Evolutionary conservation across 73 alveolate genomes (phyloP), one percentile per base, ranked within the genome.

Genomic region (Paramecium tetraurelia): DNA sequence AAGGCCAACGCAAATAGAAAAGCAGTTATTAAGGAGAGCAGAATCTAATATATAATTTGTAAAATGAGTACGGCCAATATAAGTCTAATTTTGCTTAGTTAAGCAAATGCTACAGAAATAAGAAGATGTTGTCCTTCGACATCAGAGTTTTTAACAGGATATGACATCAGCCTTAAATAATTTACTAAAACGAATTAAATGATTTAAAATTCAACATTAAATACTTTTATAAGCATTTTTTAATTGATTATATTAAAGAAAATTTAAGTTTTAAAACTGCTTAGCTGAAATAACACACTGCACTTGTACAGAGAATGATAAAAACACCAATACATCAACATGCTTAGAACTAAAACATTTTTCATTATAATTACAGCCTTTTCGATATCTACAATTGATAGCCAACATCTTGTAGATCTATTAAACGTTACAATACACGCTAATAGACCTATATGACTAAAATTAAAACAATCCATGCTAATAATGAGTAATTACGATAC

Each of bases 81-180:
- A 5, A 75, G 58, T 41, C 88, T 31, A 10, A 38, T 2, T 75
- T 75, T 75, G 16, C 36, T 22, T 7, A 75, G 27, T 75, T 35
- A 22, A 33, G 20, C 88, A 11, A 59, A 59, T 14, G 68, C 6
- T 7, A 75, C 68, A 31, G 10, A 22, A 7, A 11, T 2, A 29
- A 75, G 18, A 40, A 58, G 12, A 75, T 75, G 88, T 35, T 75
- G 43, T 8, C 88, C 88, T 33, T 75, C 88, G 3, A 75, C 20
- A 3, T 75, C 88, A 10, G 88, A 75, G 88, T 75, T 75, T 18
- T 75, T 75, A 8, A 75, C 88, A 38, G 58, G 36, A 36, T 24
- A 72, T 20, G 33, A 14, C 70, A 75, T 70, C 43, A 22, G 7
- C 12, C 12, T 18, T 11, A 22, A 58, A 11, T 22, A 12, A 58